Base-by-base conservation (phyloP, 208 protist species). In the Wallacemonas rigidus region DNA sequence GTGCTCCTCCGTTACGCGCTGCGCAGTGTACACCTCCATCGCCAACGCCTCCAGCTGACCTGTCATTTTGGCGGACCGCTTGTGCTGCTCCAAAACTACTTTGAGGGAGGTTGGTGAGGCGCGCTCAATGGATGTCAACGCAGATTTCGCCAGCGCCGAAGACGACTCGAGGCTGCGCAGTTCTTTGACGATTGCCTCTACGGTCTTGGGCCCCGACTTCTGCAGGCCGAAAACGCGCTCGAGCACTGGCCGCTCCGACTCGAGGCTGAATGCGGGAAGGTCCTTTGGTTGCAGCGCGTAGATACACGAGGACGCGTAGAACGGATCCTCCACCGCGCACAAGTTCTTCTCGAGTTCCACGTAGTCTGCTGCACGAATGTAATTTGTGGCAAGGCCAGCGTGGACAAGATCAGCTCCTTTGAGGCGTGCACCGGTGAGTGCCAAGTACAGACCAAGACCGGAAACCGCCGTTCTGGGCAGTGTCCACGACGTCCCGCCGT, bases 371-470 rank as follows among this genome's bases (percentile, higher is more conserved):
- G 57, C 70, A n/a, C 48, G 54, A 15, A 90, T 72, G 70, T 83
- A 95, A 73, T 93, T 84, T 11, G 90, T 95, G 0, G 82, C 90
- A 60, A 95, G 76, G 15, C 87, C 86, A 9, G 72, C 70, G 75
- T 86, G 83, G 39, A 84, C 79, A 65, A 81, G 55, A 65, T 95
- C 88, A 8, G 86, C 80, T 1, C 86, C 90, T 44, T 91, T 87
- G 12, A 95, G 73, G 4, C 86, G 69, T 2, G 62, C 62, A 11
- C 90, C 90, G 12, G 90, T 91, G 38, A 95, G 79, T 12, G 79
- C 87, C 55, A 95, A 74, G 70, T 88, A 95, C 53, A 91, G 74
- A 3, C 88, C 90, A 36, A 77, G 58, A 15, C 74, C 74, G 51
- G 57, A 40, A 47, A 92, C 38, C 1, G 75, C 76, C 7, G 58